A percentile compares a stretch with the other conserved stretches of the same genome.
phyloP scores from a whole-genome alignment of 2,329 filamentous ascomycete species.

The Aureobasidium sp. region DNA sequence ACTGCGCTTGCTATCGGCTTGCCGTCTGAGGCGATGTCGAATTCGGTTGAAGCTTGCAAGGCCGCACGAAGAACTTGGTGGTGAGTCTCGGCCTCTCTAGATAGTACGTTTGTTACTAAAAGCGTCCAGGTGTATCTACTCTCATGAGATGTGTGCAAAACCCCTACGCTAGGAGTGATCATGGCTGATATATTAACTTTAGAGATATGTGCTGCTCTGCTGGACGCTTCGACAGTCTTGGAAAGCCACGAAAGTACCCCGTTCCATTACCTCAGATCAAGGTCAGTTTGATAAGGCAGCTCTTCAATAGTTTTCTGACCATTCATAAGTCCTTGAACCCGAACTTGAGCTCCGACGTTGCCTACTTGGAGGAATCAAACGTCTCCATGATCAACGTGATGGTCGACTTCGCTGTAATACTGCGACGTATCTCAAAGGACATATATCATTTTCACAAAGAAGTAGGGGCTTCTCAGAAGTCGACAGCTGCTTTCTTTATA shows the following conservation, averaged over 20 bases:
- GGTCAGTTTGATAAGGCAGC: not conserved
- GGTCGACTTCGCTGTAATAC: slow-evolving; percentile 16
- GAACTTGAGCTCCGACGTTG: not conserved
- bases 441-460: slow-evolving; percentile 17
- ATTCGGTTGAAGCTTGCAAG: not conserved
- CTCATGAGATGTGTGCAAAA: not conserved
- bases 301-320: not conserved
- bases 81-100: not conserved
- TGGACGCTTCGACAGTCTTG: slow-evolving; percentile 24
- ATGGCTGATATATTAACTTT: not conserved
- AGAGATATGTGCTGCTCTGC: slow-evolving; percentile 27
- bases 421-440: slow-evolving; percentile 23
- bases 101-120: not conserved
- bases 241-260: slow-evolving; percentile 23
- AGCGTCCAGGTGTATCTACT: not conserved
- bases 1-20: slow-evolving; percentile 16
- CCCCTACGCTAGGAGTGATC: not conserved
- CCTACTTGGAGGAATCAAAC: not conserved
- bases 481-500: slow-evolving; percentile 17
- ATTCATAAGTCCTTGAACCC: not conserved
- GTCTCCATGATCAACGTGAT: slow-evolving; percentile 10
- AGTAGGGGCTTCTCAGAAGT: not conserved
- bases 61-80: slow-evolving; percentile 14
- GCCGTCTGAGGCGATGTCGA: slow-evolving; percentile 10
- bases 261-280: slow-evolving; percentile 13